These are phyloP conservation scores for Collybia sp. DNA, from an alignment of 768 basidiomycete genomes.

Conservation along the genomic window DNA sequence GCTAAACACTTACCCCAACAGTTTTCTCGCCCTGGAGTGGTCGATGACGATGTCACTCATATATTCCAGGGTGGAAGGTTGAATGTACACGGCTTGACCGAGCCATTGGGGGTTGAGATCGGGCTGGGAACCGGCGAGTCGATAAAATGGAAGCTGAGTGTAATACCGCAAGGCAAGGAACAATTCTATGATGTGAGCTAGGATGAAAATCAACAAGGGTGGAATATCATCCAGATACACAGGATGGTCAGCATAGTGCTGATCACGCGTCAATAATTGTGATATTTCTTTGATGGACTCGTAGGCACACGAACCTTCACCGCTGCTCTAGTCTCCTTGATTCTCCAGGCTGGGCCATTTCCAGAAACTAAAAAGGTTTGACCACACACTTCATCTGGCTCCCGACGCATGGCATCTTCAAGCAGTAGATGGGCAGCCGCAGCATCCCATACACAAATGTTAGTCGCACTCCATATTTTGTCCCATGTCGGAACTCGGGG, in stretches of 20 bases:
- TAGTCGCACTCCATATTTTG: constrained; percentile 20
- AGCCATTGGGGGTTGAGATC: constrained; percentile 23
- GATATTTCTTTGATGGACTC: too few species aligned
- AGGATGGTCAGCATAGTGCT: constrained; percentile 23
- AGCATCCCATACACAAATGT: constrained; percentile 29
- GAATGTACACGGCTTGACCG: constrained; percentile 23
- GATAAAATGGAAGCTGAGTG: constrained; percentile 7
- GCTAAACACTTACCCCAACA: constrained; percentile 20
- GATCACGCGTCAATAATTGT: neutral
- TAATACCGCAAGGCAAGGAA: constrained; percentile 26
- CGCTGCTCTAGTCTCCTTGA: constrained; percentile 19
- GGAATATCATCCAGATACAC: constrained; percentile 21
- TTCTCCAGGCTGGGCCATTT: constrained; percentile 23
- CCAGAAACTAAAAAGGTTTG: constrained; percentile 29
- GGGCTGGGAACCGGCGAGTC: constrained; percentile 16
- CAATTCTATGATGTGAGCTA: constrained; percentile 25
- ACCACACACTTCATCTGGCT: constrained; percentile 19
- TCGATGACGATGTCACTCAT: constrained; percentile 23
- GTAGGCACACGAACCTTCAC: constrained; percentile 20
- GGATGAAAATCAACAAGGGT: constrained; percentile 21
- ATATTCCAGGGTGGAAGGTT: constrained; percentile 26
- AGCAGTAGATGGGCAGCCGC: constrained; percentile 27
- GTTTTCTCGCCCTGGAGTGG: constrained; percentile 25
- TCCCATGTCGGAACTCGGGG: constrained; percentile 25
- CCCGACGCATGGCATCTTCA: constrained; percentile 22